Base-by-base conservation (phyloP, 75 land plant species). In the Selaginella moellendorffii region DNA sequence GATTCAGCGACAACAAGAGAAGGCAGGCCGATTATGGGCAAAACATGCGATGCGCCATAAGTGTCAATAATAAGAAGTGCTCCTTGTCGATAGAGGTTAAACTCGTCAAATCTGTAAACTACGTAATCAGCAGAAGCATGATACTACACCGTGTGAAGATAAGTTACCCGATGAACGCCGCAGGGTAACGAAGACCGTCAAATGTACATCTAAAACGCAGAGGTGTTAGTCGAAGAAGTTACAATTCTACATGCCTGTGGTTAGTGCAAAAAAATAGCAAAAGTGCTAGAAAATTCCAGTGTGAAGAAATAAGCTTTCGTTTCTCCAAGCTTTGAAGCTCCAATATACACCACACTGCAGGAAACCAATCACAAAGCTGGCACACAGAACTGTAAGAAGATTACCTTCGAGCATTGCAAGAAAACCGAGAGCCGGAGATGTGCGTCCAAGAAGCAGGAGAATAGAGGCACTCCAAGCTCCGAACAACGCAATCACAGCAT, bases 121-220 rank as follows among this genome's bases (percentile, higher is more conserved):
- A 54, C 1, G 9, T 14, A 25, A 72, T 30, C 17, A 28, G 30
- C 27, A 30, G 30, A 19, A 18, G 1, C 0, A 10, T 26, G 2
- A 64, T 8, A 42, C 1, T 2, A 26, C 42, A 14, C 10, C 52
- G 18, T n/a, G n/a, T n/a, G n/a, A 36, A 5, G 14, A 36, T 36
- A 36, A 36, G 46, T 36, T 70, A 92, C 97, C 97, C 97, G 63
- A 92, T 75, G 75, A 92, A 92, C 28, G 97, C 97, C 56, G 96
- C 97, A 52, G 80, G 82, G 71, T 83, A 88, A 26, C 82, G 84
- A 19, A 92, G 90, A 36, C 97, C 97, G 71, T 92, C 97, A 71
- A 92, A 92, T 26, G 96, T 74, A 82, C 96, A 92, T 76, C 97
- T 92, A 72, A 27, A 22, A 36, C 14, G 14, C 46, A 36, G 5